Base-by-base conservation (phyloP, 208 protist genomes). In the Trypanosoma rangeli region DNA sequence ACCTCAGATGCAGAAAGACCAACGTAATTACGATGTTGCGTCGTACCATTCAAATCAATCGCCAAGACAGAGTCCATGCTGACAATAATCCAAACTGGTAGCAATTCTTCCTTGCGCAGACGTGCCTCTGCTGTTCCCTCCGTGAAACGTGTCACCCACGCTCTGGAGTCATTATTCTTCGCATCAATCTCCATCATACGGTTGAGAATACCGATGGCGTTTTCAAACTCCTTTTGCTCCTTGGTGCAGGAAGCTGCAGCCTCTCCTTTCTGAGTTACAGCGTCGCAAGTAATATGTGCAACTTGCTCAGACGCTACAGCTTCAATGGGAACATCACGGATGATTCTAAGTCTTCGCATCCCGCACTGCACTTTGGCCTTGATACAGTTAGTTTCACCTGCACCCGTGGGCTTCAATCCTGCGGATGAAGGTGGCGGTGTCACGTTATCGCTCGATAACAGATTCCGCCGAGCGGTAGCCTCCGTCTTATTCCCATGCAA, bases 1-100 rank as follows among this genome's bases (percentile, higher is more conserved):
- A n/a, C n/a, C 28, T 53, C 22, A 35, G 58, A 46, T 0, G 42
- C 60, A 13, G 3, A 55, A 67, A 55, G n/a, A 3, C 20, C 50
- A 22, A 37, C n/a, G 62, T 89, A 84, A 64, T 86, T 86, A 58
- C 55, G 29, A 62, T 86, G 84, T 48, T 77, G 65, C 13, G 67
- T 26, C 13, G 80, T 79, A 31, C 84, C 84, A 59, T 89, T 80
- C 18, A 80, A 35, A 53, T 80, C 75, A 64, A 80, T 66, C 18
- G 52, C 62, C 18, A 75, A 9, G 37, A 80, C 35, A 50, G 31
- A 28, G 16, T 80, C 64, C 9, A 44, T 18, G 18, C 24, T 55
- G 18, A 74, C 61, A 37, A 80, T 22, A 53, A 74, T 61, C 75
- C 68, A 80, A 24, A 80, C 63, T 7, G 75, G 75, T 13, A 67